A percentile compares a stretch with the other conserved stretches of the same genome.
Conservation (phyloP, 164 flowering plant species). For the Umbilicus rupestris region DNA sequence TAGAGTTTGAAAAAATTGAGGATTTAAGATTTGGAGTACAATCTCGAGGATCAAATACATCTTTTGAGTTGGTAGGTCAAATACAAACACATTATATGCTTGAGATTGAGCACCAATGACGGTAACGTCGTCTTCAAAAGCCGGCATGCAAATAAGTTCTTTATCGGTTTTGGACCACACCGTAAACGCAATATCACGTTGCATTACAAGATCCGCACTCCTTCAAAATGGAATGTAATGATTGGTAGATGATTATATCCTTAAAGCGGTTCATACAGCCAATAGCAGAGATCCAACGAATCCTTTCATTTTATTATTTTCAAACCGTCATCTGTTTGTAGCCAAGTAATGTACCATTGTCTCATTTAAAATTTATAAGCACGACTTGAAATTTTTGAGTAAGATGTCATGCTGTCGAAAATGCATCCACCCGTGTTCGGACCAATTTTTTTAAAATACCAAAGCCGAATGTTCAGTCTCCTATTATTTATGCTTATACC, state of each 20-base stretch:
- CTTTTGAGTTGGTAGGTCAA: too few species aligned
- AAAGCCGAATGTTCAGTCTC: background rate
- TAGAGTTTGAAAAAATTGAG: too few species aligned
- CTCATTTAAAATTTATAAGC: background rate
- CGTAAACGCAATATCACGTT: background rate
- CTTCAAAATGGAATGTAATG: background rate
- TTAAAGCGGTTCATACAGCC: background rate
- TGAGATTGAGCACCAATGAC: too few species aligned
- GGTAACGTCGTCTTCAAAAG: background rate
- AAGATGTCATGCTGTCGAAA: background rate
- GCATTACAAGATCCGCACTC: background rate
- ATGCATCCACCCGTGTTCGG: background rate
- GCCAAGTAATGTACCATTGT: background rate
- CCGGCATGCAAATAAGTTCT: background rate
- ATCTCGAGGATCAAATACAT: too few species aligned
- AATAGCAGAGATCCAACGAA: background rate
- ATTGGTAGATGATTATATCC: background rate
- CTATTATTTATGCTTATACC: background rate
- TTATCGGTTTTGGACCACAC: background rate
- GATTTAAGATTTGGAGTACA: too few species aligned
- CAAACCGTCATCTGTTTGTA: background rate
- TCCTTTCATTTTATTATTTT: background rate
- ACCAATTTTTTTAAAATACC: background rate
- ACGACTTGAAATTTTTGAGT: background rate
- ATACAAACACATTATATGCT: too few species aligned